Base-by-base conservation (phyloP, 2,329 filamentous ascomycete genomes). In the Talaromyces funiculosus region DNA sequence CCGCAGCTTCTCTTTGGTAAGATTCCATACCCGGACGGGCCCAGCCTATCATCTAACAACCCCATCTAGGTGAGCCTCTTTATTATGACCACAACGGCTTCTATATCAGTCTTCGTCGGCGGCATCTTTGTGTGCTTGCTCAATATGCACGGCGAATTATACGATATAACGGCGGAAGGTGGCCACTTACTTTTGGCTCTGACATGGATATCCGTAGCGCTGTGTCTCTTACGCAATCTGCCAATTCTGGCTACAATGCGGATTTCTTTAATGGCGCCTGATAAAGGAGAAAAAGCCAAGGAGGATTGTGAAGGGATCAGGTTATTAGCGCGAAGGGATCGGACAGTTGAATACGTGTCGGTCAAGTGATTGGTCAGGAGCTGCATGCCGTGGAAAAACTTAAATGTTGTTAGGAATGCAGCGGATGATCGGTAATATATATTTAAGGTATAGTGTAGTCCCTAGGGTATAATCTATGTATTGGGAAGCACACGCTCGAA, bases 131-230 rank as follows among this genome's bases (percentile, higher is more conserved):
- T 60, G 31, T 22, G 24, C 20, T 20, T 60, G n/a, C 40, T 55
- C 24, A 60, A 60, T 16, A 7, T n/a, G 9, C 51, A 55, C 35
- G 51, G 58, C 14, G 42, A 31, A 9, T 14, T 56, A 20, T 60
- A 60, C 29, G 53, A 31, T n/a, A 56, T 56, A 40, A 47, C 31
- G 6, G 51, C 40, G 18, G 43, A 24, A 26, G 40, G 40, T 37
- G 51, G 58, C 6, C 5, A 6, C 12, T 18, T 45, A 20, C 49
- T 60, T n/a, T 3, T 60, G 31, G 42, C 33, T 20, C 31, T 60
- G n/a, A 49, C 38, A 22, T 60, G 58, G 58, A 22, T 56, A 20
- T n/a, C 40, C 9, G 40, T 60, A 14, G 37, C n/a, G 14, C 31
- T 56, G n/a, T 55, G 51, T 24, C 24, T 60, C 6, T 9, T 55